These are phyloP conservation scores for Polyplosphaeria fusca DNA, from an alignment of 495 filamentous ascomycete species.

Conservation along the genomic window DNA sequence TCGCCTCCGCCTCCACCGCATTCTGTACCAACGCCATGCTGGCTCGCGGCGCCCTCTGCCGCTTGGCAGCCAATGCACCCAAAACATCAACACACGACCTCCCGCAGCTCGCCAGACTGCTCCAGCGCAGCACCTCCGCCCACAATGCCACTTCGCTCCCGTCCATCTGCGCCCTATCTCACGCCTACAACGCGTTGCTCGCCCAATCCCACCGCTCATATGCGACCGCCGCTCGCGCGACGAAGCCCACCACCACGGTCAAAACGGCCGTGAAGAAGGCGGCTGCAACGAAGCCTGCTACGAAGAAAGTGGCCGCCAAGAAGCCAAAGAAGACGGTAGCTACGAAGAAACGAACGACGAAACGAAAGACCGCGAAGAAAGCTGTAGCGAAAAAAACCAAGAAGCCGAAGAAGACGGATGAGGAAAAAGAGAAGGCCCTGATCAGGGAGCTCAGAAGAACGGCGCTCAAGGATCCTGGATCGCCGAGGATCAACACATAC, in stretches of 20 bases:
- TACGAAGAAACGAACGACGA: slow-evolving; percentile 1
- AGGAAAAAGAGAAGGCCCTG: slow-evolving; percentile 13
- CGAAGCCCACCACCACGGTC: slow-evolving; percentile 16
- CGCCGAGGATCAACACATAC: no score
- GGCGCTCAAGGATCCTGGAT: slow-evolving; percentile 34
- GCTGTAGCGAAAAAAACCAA: slow-evolving; percentile 16
- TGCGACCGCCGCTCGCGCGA: slow-evolving; percentile 17
- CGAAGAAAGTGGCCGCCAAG: slow-evolving; percentile 15
- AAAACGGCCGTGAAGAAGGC: slow-evolving; percentile 25
- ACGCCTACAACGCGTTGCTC: slow-evolving; percentile 16
- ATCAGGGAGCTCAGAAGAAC: slow-evolving; percentile 27
- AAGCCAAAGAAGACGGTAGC: slow-evolving; percentile 1
- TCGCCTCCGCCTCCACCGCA: background rate
- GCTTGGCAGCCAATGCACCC: slow-evolving; percentile 31
- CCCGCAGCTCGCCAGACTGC: slow-evolving; percentile 24
- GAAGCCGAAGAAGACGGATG: slow-evolving; percentile 25
- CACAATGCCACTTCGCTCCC: slow-evolving; percentile 24
- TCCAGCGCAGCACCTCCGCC: slow-evolving; percentile 21
- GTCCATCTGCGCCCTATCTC: slow-evolving; percentile 16
- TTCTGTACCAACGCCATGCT: slow-evolving; percentile 11
- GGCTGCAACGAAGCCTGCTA: slow-evolving; percentile 18
- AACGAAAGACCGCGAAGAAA: slow-evolving; percentile 3
- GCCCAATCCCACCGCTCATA: slow-evolving; percentile 25
- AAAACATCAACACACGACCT: slow-evolving; percentile 36
- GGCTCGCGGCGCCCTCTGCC: slow-evolving; percentile 34